These are phyloP conservation scores for Blastocystis sp. DNA, from an alignment of 352 stramenopile genomes.

Conservation along the genomic window DNA sequence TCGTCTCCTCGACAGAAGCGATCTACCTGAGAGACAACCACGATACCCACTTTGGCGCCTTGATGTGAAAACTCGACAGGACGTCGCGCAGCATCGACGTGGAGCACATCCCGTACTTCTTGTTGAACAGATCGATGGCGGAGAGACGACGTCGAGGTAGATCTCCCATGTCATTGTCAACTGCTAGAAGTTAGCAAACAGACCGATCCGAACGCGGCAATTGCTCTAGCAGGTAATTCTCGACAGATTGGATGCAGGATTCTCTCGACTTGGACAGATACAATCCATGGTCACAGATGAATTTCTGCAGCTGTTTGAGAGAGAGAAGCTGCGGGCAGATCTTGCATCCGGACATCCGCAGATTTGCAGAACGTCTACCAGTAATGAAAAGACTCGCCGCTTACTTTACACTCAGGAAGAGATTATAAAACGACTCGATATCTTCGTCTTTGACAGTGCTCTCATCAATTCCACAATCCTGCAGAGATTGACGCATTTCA, in stretches of 20 bases:
- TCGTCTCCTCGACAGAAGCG: not conserved
- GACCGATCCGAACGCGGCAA: not conserved
- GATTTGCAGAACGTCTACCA: conserved; percentile 5
- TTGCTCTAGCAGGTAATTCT: conserved; percentile 41
- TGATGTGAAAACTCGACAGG: not conserved
- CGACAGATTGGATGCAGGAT: conserved; percentile 31
- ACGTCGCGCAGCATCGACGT: not conserved
- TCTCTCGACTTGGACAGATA: not conserved
- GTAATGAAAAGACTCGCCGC: not conserved
- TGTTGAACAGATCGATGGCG: conserved; percentile 17
- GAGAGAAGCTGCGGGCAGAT: not conserved
- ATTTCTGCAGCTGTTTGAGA: not conserved
- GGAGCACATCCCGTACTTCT: not conserved
- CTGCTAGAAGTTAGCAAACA: not conserved
- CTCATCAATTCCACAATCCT: not conserved
- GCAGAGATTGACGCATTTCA: not conserved
- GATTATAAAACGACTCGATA: conserved; percentile 9
- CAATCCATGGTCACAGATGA: not conserved
- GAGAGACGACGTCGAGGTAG: not conserved
- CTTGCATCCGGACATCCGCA: not conserved
- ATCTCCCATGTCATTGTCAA: not conserved
- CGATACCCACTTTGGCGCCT: not conserved
- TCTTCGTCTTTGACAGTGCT: not conserved
- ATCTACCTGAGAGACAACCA: not conserved
- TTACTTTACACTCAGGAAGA: conserved; percentile 5